Evolutionary conservation across 2,329 filamentous ascomycete species (phyloP).

Genomic region (Cercospora zeae-maydis): DNA sequence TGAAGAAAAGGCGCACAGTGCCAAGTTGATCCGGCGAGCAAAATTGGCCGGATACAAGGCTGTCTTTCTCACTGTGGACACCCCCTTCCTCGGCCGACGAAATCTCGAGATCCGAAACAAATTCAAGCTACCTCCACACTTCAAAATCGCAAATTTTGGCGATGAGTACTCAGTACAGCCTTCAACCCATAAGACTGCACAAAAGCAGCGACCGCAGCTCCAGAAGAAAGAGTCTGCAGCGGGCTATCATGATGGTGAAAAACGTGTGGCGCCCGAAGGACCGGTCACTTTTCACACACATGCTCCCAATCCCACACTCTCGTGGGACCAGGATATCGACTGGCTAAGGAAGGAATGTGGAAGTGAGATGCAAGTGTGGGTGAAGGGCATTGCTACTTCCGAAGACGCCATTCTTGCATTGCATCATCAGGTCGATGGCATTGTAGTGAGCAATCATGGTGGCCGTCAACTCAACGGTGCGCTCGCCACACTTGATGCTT

Average conservation of each 20-base stretch:
- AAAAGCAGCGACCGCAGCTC: constrained; percentile 5
- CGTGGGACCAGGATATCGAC: constrained; percentile 50
- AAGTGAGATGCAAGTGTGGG: constrained; percentile 49
- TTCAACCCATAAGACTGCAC: constrained; percentile 15
- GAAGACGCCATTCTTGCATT: constrained; percentile 49
- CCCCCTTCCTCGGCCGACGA: constrained; percentile 52
- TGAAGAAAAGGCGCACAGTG: constrained; percentile 51
- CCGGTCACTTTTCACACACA: constrained; percentile 42
- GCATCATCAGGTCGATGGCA: constrained; percentile 39
- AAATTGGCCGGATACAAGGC: constrained; percentile 51
- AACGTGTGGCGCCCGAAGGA: constrained; percentile 34
- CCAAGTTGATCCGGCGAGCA: constrained; percentile 37
- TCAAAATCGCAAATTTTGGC: constrained; percentile 38
- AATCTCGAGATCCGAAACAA: constrained; percentile 55
- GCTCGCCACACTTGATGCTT: constrained; percentile 51
- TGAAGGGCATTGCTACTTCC: constrained; percentile 43
- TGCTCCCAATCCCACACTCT: constrained; percentile 40
- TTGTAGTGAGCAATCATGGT: constrained; percentile 55
- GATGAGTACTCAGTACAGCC: constrained; percentile 23
- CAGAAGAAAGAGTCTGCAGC: constrained; percentile 9
- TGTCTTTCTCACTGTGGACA: constrained; percentile 56
- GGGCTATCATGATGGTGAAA: constrained; percentile 26
- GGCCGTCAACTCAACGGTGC: constrained; percentile 57
- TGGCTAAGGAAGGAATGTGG: constrained; percentile 47
- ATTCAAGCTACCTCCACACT: constrained; percentile 42